Base-by-base conservation (phyloP, 129 eudicot genomes). In the Logfia minima region DNA sequence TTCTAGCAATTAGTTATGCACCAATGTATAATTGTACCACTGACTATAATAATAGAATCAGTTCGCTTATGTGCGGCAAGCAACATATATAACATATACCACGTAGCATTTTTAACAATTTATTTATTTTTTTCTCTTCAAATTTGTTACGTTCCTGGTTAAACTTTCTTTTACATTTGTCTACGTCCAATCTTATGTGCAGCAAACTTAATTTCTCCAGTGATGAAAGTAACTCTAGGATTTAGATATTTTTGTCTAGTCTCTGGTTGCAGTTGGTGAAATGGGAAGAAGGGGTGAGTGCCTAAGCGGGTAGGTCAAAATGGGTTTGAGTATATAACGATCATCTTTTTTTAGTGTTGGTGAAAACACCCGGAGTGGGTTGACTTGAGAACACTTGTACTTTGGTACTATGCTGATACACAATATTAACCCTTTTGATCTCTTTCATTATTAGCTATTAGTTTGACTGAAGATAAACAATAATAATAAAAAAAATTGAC, bases 1-100 rank as follows among this genome's bases (percentile, higher is more conserved):
- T 71, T 51, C 16, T 51, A 23, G 63, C 26, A 60, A 53, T 21
- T 55, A 58, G 41, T 5, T 21, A 71, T 56, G 76, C 61, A 71
- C 18, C 22, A 51, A 19, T 32, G 61, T 71, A 29, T 26, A 11
- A 6, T 29, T 51, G 13, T 28, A 37, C 28, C 1, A 22, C 5
- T 56, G 28, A 13, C 17, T n/a, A 8, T 6, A 28, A 18, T n/a
- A 6, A 17, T n/a, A 16, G 4, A n/a, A 28, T 31, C 22, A 32
- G 4, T 31, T 65, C 17, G n/a, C 0, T 23, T 23, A 62, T 16
- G 3, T 62, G 35, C 5, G 1, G 6, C 55, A 48, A 48, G 18
- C 55, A 48, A 48, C n/a, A 11, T 48, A 48, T 48, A 14, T 48
- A 48, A 14, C n/a, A 48, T 48, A 14, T 14, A 48, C 4, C 4